Evolutionary conservation across 768 basidiomycete species (phyloP).

Genomic region (Calocybe gangraenosa): DNA sequence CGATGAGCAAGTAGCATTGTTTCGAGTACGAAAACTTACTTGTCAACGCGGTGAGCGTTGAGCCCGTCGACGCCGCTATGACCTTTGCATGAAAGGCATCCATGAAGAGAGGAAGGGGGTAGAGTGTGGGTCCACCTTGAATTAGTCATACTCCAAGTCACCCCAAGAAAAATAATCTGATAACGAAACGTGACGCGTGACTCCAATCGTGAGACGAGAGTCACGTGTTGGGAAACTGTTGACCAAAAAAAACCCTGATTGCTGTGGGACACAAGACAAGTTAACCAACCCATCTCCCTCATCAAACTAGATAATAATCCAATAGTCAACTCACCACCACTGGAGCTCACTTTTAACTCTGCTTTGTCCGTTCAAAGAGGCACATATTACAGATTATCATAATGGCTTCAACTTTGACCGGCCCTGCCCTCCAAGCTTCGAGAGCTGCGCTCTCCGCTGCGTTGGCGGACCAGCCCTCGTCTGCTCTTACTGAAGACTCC

Average conservation of each 20-base stretch:
- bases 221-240: constrained; percentile 17
- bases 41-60: constrained; percentile 77
- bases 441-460: constrained; percentile 77
- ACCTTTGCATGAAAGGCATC: constrained; percentile 76
- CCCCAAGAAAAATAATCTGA: too few relatives aligned
- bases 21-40: constrained; percentile 35
- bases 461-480: constrained; percentile 45
- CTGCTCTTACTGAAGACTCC: constrained; percentile 30
- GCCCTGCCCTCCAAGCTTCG: constrained; percentile 69
- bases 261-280: too few relatives aligned
- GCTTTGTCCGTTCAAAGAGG: constrained; percentile 7
- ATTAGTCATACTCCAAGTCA: too few relatives aligned
- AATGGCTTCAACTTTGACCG: constrained; percentile 52
- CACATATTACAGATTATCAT: constrained; percentile 19
- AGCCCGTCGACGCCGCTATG: constrained; percentile 74
- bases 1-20: constrained; percentile 3
- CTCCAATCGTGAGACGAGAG: constrained; percentile 5
- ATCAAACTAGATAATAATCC: constrained; percentile 10
- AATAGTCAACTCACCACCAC: constrained; percentile 3
- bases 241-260: constrained; percentile 15
- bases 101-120: constrained; percentile 41
- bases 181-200: constrained; percentile 17
- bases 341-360: constrained; percentile 3
- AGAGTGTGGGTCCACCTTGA: not conserved
- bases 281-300: not conserved